Evolutionary conservation across 371 early-diverging fungal species (phyloP).

Genomic region (Syncephalastrum sp.): DNA sequence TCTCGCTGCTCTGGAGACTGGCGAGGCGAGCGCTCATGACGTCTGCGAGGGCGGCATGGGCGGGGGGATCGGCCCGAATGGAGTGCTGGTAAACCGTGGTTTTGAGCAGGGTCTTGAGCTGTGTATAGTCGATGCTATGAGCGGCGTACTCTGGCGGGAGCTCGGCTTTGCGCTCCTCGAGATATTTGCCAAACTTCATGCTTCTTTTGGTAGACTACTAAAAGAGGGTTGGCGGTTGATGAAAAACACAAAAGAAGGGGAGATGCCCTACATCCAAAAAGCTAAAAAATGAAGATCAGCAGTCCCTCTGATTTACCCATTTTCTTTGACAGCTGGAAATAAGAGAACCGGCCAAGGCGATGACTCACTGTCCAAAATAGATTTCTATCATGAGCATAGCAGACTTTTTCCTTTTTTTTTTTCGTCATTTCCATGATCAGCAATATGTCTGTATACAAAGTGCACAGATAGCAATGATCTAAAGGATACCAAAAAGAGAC

Average conservation of each 20-base stretch:
- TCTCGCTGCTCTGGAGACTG: constrained; percentile 43
- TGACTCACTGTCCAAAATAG: too few species aligned
- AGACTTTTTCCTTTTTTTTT: too few species aligned
- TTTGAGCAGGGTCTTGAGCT: constrained; percentile 66
- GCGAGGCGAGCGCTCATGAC: constrained; percentile 45
- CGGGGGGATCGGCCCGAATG: constrained; percentile 27
- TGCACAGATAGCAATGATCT: background rate
- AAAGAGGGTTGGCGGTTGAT: too few species aligned
- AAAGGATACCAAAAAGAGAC: background rate
- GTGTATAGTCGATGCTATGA: constrained; percentile 63
- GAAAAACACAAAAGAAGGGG: background rate
- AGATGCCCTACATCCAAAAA: background rate
- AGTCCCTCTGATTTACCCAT: background rate
- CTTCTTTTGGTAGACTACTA: background rate
- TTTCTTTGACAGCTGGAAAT: too few species aligned
- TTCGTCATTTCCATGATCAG: too few species aligned
- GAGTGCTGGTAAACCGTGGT: constrained; percentile 33
- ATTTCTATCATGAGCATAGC: too few species aligned
- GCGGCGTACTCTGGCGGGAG: constrained; percentile 61
- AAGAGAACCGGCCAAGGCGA: too few species aligned
- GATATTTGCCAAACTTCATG: constrained; percentile 80
- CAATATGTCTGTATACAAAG: background rate
- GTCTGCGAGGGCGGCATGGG: constrained; percentile 34
- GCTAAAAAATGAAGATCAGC: constrained; percentile 9
- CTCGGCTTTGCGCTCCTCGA: constrained; percentile 59